Percentiles rank a stretch among this genome's conserved stretches.
Conservation (phyloP, 176 grass and related monocot genomes). For the Carex cristatella region DNA sequence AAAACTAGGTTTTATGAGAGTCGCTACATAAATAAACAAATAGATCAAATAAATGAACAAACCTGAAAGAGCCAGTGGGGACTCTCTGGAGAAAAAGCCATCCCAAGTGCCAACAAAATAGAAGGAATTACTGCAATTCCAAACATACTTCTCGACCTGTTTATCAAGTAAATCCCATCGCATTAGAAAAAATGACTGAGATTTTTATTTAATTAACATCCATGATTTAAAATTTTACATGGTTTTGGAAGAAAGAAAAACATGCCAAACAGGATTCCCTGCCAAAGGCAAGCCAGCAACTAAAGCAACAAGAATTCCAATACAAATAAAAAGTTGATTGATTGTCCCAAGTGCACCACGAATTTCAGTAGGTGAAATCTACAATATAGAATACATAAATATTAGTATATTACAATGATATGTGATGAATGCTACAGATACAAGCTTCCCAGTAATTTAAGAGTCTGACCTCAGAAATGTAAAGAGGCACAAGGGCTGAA, state of each 20-base stretch:
- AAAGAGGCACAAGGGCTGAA: slow-evolving; percentile 96
- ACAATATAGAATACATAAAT: slow-evolving; percentile 20
- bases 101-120: slow-evolving; percentile 79
- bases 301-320: slow-evolving; percentile 92
- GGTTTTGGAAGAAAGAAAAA: slow-evolving; percentile 25
- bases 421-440: background rate
- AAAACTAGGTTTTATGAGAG: background rate
- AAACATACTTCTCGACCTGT: slow-evolving; percentile 99
- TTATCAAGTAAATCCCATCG: background rate
- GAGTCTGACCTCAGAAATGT: slow-evolving; percentile 87
- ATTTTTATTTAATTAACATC: background rate
- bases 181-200: background rate
- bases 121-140: slow-evolving; percentile 69
- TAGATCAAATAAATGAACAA: slow-evolving; percentile 8
- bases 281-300: slow-evolving; percentile 89
- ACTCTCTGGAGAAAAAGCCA: slow-evolving; percentile 95
- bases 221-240: background rate
- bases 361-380: slow-evolving; percentile 99
- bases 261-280: slow-evolving; percentile 77
- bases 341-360: slow-evolving; percentile 93
- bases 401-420: background rate
- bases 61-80: slow-evolving; percentile 99
- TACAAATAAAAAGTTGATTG: slow-evolving; percentile 98
- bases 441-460: slow-evolving; percentile 28
- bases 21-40: background rate